A percentile compares a stretch with the other conserved stretches of the same genome.
Evolutionary conservation across 1,139 yeast genomes (phyloP).

Genomic region (Lodderomyces theae): DNA sequence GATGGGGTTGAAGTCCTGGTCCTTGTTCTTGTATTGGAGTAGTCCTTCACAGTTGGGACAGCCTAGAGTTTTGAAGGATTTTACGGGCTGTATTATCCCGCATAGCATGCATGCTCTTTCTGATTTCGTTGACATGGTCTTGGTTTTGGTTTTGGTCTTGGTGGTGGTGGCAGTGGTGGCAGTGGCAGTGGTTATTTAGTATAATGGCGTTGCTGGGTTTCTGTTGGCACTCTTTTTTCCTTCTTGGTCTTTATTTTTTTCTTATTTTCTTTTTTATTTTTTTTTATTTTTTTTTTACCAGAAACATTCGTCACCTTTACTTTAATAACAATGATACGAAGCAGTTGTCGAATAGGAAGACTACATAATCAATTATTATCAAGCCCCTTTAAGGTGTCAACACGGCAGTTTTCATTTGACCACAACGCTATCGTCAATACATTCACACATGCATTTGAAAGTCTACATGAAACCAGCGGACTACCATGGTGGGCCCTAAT

Average conservation of each 20-base stretch:
- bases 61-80: slow-evolving; percentile 73
- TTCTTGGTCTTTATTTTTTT: too few species aligned
- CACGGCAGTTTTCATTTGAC: slow-evolving; percentile 14
- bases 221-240: too few species aligned
- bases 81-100: slow-evolving; percentile 81
- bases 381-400: not conserved
- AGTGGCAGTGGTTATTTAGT: slow-evolving; percentile 1
- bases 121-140: slow-evolving; percentile 54
- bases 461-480: slow-evolving; percentile 53
- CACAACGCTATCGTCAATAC: slow-evolving; percentile 23
- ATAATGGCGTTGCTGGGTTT: not conserved
- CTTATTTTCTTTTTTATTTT: not conserved
- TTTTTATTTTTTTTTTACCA: slow-evolving; percentile 4
- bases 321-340: not conserved
- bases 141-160: slow-evolving; percentile 4
- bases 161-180: not conserved
- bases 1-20: slow-evolving; percentile 73
- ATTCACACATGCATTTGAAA: slow-evolving; percentile 44
- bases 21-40: slow-evolving; percentile 60
- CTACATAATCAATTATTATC: too few species aligned
- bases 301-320: too few species aligned
- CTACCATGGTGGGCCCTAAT: slow-evolving; percentile 83
- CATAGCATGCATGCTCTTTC: slow-evolving; percentile 98
- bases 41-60: slow-evolving; percentile 98
- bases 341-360: not conserved